Evolutionary conservation across 768 basidiomycete genomes (phyloP).

Genomic region (Tricholoma terreum): DNA sequence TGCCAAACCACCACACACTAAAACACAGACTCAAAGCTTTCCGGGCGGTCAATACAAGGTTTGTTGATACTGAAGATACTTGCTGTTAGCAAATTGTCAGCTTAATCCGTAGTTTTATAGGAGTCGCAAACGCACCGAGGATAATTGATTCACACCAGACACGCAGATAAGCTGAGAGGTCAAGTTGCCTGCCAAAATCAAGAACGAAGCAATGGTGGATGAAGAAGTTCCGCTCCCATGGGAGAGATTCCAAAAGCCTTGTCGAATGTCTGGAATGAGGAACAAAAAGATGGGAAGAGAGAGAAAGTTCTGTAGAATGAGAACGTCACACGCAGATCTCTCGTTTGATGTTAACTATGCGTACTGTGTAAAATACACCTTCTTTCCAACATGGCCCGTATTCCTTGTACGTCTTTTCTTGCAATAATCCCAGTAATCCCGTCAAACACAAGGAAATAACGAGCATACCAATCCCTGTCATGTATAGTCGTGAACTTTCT

Average conservation of each 20-base stretch:
- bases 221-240: conserved; percentile 28
- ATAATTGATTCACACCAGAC: conserved; percentile 75
- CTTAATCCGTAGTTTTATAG: not conserved
- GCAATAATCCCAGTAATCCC: conserved; percentile 66
- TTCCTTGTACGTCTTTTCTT: conserved; percentile 69
- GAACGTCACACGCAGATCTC: not conserved
- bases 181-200: conserved; percentile 62
- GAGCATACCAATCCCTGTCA: conserved; percentile 68
- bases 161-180: conserved; percentile 78
- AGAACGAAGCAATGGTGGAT: conserved; percentile 42
- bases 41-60: conserved; percentile 73
- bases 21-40: conserved; percentile 80
- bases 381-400: conserved; percentile 84
- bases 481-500: conserved; percentile 46
- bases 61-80: conserved; percentile 79
- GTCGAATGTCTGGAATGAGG: conserved; percentile 52
- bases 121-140: conserved; percentile 52
- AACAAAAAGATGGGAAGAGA: conserved; percentile 77
- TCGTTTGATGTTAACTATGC: conserved; percentile 11
- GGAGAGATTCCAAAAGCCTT: conserved; percentile 50
- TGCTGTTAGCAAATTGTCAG: conserved; percentile 36
- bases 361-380: conserved; percentile 79
- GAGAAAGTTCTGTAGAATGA: conserved; percentile 57
- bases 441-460: conserved; percentile 63
- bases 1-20: conserved; percentile 83